phyloP scores from a whole-genome alignment of 164 flowering plant species.

The Sedum album region DNA sequence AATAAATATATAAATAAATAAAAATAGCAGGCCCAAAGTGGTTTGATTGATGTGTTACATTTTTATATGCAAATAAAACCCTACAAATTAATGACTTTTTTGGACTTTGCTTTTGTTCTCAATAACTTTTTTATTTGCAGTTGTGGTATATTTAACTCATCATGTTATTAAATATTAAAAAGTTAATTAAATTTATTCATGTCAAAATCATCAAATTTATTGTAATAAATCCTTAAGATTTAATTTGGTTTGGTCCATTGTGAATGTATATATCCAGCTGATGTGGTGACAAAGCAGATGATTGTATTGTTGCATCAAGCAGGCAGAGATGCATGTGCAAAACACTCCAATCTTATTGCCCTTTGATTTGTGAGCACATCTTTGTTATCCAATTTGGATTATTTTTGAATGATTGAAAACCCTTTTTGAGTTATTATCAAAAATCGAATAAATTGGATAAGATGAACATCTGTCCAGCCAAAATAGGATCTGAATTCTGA shows the following conservation, averaged over 20 bases:
- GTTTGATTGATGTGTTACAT: no score
- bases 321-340: neutral
- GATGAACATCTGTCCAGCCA: neutral
- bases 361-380: constrained; percentile 1
- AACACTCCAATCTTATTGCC: neutral
- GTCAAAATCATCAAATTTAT: no score
- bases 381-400: neutral
- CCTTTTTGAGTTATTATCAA: neutral
- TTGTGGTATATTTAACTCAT: neutral
- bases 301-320: neutral
- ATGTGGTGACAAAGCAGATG: neutral
- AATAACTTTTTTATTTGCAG: no score
- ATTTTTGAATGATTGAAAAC: neutral
- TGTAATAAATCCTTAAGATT: no score
- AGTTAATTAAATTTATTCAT: no score
- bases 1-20: no score
- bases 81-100: neutral
- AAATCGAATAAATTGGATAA: neutral
- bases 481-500: no score
- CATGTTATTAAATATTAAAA: no score
- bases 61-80: neutral
- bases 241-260: no score
- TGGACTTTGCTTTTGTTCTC: neutral
- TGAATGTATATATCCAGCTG: no score
- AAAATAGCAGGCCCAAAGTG: no score